Evolutionary conservation across 2,329 filamentous ascomycete genomes (phyloP).

Genomic region (Mycosphaerella sp.): DNA sequence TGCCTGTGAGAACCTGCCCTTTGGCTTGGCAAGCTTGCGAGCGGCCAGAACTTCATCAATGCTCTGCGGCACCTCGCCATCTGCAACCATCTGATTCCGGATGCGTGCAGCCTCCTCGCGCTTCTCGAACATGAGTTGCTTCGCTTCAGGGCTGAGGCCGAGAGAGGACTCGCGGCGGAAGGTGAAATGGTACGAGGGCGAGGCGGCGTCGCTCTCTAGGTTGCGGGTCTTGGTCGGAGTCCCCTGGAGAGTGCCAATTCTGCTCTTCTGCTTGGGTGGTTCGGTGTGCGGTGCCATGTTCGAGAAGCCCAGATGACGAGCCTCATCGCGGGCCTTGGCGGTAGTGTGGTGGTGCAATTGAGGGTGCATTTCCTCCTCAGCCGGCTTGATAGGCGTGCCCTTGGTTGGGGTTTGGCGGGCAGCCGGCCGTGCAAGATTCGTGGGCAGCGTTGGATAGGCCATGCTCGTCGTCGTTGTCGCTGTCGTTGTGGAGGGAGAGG

Average conservation of each 20-base stretch:
- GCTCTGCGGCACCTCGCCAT: slow-evolving; percentile 49
- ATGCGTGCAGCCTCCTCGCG: slow-evolving; percentile 66
- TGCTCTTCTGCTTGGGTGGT: slow-evolving; percentile 38
- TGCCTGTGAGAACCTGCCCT: slow-evolving; percentile 75
- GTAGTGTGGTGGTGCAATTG: slow-evolving; percentile 71
- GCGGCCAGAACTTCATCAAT: slow-evolving; percentile 36
- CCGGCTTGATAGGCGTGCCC: slow-evolving; percentile 61
- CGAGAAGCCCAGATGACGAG: slow-evolving; percentile 73
- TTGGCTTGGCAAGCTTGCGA: slow-evolving; percentile 74
- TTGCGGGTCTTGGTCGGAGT: slow-evolving; percentile 53
- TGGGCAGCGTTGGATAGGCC: slow-evolving; percentile 17
- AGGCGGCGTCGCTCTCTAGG: slow-evolving; percentile 37
- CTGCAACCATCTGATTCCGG: slow-evolving; percentile 60
- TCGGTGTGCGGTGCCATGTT: slow-evolving; percentile 59
- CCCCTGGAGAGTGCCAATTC: slow-evolving; percentile 45
- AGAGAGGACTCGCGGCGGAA: slow-evolving; percentile 51
- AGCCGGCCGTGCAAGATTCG: slow-evolving; percentile 14
- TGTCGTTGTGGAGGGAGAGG: slow-evolving; percentile 18
- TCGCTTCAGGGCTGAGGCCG: slow-evolving; percentile 56
- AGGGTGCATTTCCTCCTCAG: slow-evolving; percentile 83
- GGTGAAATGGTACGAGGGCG: slow-evolving; percentile 61
- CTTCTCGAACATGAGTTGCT: slow-evolving; percentile 58
- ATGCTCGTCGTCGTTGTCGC: background rate
- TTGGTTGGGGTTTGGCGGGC: slow-evolving; percentile 52
- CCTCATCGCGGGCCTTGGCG: slow-evolving; percentile 70